Base-by-base conservation (phyloP, 192 early-diverging fungal genomes). In the Phycomyces blakesleeanus region DNA sequence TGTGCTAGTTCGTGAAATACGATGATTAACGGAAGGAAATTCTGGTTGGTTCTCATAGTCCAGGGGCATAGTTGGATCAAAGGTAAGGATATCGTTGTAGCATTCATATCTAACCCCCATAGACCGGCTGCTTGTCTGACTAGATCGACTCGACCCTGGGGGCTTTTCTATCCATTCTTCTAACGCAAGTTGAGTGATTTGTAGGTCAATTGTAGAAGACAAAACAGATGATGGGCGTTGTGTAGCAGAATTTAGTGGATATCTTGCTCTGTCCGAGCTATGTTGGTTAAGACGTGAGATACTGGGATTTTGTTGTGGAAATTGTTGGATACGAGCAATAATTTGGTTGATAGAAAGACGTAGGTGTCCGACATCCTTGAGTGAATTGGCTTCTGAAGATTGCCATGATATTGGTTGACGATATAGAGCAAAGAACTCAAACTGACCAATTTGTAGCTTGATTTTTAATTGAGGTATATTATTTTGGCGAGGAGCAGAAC, bases 401-500 rank as follows among this genome's bases (percentile, higher is more conserved):
- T 26, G 18, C 49, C 49, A 61, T 20, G 29, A 29, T 42, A 52
- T 37, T 73, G 70, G 53, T 3, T 81, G 73, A 8, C 68, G 51
- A 25, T 64, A 73, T 0, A 81, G 54, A 40, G 77, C 51, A 69
- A 70, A 81, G 4, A 81, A 38, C 59, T 81, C 76, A 24, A 74
- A 27, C 9, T 64, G 57, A 18, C 61, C 51, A 39, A 77, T 49
- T 5, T 66, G 60, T 8, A 77, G 66, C 34, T 81, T 73, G 34
- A 78, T 42, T 20, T 78, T 77, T n/a, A 77, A 42, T 0, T 58
- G 63, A 37, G 59, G 59, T 34, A 9, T 29, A 15, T n/a, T 34
- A 5, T 5, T 55, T 26, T 55, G 27, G 22, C 51, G 54, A 14
- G 24, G 10, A 16, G 27, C 24, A 55, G 12, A 59, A 54, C 22